Conservation (phyloP, 306 rosid species). For the Cucurbita ficifolia region DNA sequence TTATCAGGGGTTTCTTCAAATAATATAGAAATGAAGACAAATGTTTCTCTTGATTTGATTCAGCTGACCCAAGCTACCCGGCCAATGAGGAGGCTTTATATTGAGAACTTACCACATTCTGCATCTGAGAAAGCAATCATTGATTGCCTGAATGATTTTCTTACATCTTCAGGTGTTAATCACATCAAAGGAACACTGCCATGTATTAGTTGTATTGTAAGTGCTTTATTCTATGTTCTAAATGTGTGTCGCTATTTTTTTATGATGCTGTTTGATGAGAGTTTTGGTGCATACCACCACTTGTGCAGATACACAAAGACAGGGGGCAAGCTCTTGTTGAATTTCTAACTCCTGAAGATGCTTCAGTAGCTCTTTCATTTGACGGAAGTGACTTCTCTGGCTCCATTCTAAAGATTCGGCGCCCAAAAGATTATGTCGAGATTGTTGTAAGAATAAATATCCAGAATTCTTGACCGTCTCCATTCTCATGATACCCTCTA, state of each 20-base stretch:
- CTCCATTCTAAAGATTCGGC: conserved; percentile 55
- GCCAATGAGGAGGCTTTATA: conserved; percentile 85
- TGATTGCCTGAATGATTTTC: conserved; percentile 57
- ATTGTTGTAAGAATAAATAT: conserved; percentile 52
- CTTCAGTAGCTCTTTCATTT: conserved; percentile 78
- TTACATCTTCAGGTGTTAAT: conserved; percentile 44
- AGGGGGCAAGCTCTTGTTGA: conserved; percentile 80
- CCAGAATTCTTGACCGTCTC: conserved; percentile 10
- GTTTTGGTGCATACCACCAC: conserved; percentile 14
- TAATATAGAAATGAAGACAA: conserved; percentile 31
- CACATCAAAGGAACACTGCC: conserved; percentile 60
- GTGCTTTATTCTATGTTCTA: conserved; percentile 13
- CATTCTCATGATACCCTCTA: conserved; percentile 4
- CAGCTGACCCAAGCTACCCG: conserved; percentile 91
- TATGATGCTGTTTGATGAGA: neutral
- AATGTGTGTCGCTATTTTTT: neutral
- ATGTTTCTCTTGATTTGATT: conserved; percentile 43
- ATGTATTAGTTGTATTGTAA: conserved; percentile 79
- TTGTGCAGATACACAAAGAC: conserved; percentile 65
- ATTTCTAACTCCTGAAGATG: conserved; percentile 87
- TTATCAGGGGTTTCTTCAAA: conserved; percentile 18
- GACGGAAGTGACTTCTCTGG: conserved; percentile 62
- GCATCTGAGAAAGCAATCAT: conserved; percentile 59
- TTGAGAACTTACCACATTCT: conserved; percentile 72
- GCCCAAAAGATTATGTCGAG: conserved; percentile 83